Evolutionary conservation across 176 grass and related monocot genomes (phyloP).

Genomic region (Neostapfia colusana): DNA sequence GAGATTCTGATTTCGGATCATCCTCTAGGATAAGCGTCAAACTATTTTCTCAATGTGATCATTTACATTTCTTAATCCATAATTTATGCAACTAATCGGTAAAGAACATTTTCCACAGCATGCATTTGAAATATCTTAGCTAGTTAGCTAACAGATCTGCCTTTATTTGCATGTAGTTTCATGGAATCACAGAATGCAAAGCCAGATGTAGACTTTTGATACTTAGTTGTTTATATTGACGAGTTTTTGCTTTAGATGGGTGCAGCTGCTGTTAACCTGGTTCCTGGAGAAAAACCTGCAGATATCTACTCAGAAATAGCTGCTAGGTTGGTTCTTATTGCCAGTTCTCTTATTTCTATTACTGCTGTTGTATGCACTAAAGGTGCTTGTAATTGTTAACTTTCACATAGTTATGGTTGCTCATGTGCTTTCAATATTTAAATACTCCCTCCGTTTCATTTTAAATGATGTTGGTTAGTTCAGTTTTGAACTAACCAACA

Average conservation of each 20-base stretch:
- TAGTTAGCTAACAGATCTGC: neutral
- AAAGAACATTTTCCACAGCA: neutral
- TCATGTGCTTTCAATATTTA: neutral
- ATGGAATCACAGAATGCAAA: conserved; percentile 19
- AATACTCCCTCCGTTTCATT: too few species aligned
- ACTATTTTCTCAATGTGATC: neutral
- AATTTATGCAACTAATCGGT: conserved; percentile 7
- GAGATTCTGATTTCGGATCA: neutral
- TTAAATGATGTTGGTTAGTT: too few species aligned
- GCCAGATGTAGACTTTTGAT: conserved; percentile 12
- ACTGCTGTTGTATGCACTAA: conserved; percentile 1
- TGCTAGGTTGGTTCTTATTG: conserved; percentile 54
- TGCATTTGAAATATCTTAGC: neutral
- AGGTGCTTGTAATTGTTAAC: neutral
- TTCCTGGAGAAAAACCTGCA: too few species aligned
- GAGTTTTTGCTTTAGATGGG: too few species aligned
- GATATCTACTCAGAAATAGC: conserved; percentile 99
- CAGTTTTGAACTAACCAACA: too few species aligned
- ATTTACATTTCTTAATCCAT: neutral
- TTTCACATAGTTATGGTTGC: neutral
- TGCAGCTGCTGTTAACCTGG: too few species aligned
- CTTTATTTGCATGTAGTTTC: conserved; percentile 8
- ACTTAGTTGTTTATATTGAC: neutral
- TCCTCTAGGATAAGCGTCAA: neutral
- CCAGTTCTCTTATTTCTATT: neutral